Evolutionary conservation across 2,329 filamentous ascomycete genomes (phyloP).

Genomic region (Cercospora sesami): DNA sequence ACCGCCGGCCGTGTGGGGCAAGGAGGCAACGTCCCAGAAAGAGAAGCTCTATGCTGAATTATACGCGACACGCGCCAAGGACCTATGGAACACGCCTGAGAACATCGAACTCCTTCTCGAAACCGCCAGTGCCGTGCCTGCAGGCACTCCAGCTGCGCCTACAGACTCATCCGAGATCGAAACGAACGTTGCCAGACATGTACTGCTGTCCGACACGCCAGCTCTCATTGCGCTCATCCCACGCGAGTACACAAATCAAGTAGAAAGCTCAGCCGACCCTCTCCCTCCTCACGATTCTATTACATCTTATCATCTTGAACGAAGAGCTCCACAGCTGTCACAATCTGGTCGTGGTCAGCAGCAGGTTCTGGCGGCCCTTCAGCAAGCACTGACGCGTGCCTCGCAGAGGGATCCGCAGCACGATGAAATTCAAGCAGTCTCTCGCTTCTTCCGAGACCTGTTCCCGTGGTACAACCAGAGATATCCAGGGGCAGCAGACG

Average conservation of each 20-base stretch:
- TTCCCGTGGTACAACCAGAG: slow-evolving; percentile 34
- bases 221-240: slow-evolving; percentile 70
- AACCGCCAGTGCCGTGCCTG: slow-evolving; percentile 58
- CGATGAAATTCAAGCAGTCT: slow-evolving; percentile 32
- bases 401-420: background rate
- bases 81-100: slow-evolving; percentile 81
- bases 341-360: background rate
- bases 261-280: slow-evolving; percentile 77
- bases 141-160: slow-evolving; percentile 46
- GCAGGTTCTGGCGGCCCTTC: background rate
- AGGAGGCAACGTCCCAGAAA: slow-evolving; percentile 63
- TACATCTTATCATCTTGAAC: slow-evolving; percentile 17
- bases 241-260: slow-evolving; percentile 59
- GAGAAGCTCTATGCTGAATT: slow-evolving; percentile 71
- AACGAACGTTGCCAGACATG: slow-evolving; percentile 67
- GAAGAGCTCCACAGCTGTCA: background rate
- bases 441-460: slow-evolving; percentile 33
- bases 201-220: slow-evolving; percentile 74
- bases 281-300: slow-evolving; percentile 63
- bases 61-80: slow-evolving; percentile 74
- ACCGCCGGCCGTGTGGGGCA: slow-evolving; percentile 81
- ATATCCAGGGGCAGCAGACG: slow-evolving; percentile 9
- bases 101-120: slow-evolving; percentile 68
- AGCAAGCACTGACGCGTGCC: background rate
- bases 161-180: slow-evolving; percentile 44